Percentiles rank a stretch among this genome's conserved stretches.
These are phyloP conservation scores for Xylaria multiplex DNA, from an alignment of 2,329 filamentous ascomycete species.

Conservation along the genomic window DNA sequence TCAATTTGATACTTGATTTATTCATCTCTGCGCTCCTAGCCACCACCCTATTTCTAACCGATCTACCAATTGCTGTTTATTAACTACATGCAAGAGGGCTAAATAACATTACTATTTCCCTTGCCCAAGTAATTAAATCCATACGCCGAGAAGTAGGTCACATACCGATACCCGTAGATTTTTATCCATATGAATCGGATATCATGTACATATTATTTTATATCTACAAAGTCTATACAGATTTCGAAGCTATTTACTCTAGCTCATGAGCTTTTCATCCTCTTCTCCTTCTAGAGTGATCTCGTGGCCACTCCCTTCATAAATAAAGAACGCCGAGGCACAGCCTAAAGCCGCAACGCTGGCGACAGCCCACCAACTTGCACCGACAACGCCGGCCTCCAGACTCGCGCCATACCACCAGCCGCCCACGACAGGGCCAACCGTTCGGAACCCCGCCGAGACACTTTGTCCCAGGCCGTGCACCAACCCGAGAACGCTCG, in stretches of 20 bases:
- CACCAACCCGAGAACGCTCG: conserved; percentile 66
- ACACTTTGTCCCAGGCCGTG: conserved; percentile 64
- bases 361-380: conserved; percentile 60
- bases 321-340: conserved; percentile 67
- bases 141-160: neutral
- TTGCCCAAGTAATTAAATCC: too few species aligned
- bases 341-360: conserved; percentile 66
- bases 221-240: conserved; percentile 8
- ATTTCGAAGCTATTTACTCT: neutral
- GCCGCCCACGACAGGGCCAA: conserved; percentile 62
- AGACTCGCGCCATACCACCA: conserved; percentile 59
- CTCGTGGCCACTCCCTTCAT: conserved; percentile 72
- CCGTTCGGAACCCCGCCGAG: conserved; percentile 59
- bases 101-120: neutral
- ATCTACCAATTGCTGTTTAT: neutral
- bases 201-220: conserved; percentile 2
- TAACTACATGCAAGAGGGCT: neutral
- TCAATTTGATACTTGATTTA: too few species aligned
- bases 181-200: neutral
- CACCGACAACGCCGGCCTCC: conserved; percentile 58
- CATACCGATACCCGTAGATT: neutral
- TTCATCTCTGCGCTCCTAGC: too few species aligned
- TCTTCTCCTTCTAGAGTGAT: conserved; percentile 57
- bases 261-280: conserved; percentile 37
- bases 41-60: too few species aligned